Evolutionary conservation across 2,329 filamentous ascomycete genomes (phyloP), one percentile per base, ranked within the genome.

Genomic region (Apiospora malaysiana): DNA sequence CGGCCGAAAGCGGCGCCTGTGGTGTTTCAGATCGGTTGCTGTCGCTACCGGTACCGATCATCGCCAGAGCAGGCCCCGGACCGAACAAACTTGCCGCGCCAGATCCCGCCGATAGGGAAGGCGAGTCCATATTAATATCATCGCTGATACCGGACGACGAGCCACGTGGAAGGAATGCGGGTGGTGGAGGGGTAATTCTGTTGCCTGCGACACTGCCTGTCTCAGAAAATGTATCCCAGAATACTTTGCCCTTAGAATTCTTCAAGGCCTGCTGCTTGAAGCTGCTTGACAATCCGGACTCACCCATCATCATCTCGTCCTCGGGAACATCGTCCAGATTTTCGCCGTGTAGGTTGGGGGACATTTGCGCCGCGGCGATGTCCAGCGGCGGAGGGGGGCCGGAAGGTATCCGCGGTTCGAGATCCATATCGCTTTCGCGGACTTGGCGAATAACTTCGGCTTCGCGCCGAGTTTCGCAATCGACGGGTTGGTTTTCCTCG

Each of bases 391-490:
- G 71, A 70, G 82, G 74, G 66, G 79, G 70, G 83, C 77, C 75
- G 80, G 79, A 71, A 80, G 77, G 72, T 43, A 80, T 75, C 46
- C 78, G 78, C 40, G 80, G 83, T 70, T 89, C 88, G 18, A 90
- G 82, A 67, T 90, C 89, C 73, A 91, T 88, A 77, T 98, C 95
- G 76, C 92, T 95, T 80, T 98, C 96, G 56, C 94, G 92, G 40
- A 98, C 95, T 81, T 98, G 96, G 68, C 94, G 93, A 73, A 99
- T 94, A 6, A 98, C 96, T 81, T 98, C 95, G 47, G 95, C 94
- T 84, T 99, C 96, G 49, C 94, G 92, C 69, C 93, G 91, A 71
- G 94, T 91, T 81, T 99, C 96, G 56, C 92, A 92, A 76, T 99
- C 96, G 12, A 97, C 86, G 0, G 96, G 96, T 0, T 94, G 90